Percentiles rank a stretch among this genome's conserved stretches.
phyloP scores from a whole-genome alignment of 2,329 filamentous ascomycete genomes.

The Venturia oleaginea region DNA sequence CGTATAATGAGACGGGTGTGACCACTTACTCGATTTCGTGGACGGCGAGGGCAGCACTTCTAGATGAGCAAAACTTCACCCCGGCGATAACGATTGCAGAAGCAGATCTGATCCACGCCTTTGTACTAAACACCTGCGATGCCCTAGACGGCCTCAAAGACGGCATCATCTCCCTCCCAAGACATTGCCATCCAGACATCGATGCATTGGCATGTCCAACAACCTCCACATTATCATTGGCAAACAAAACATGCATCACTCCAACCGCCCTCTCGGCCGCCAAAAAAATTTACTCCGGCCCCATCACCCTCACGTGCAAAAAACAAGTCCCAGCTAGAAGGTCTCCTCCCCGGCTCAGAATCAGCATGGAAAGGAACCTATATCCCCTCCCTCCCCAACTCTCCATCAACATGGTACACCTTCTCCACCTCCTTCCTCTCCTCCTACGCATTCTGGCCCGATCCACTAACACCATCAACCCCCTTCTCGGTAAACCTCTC shows the following conservation, averaged over 20 bases:
- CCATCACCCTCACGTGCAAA: background rate
- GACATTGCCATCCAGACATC: background rate
- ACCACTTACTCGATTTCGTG: background rate
- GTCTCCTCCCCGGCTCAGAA: background rate
- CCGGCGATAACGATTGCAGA: background rate
- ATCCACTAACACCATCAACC: background rate
- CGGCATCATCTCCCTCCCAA: slow-evolving; percentile 6
- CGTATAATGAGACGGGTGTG: background rate
- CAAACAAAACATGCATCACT: background rate
- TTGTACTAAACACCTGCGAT: slow-evolving; percentile 9
- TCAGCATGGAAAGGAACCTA: background rate
- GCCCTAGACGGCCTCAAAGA: slow-evolving; percentile 11
- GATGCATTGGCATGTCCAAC: background rate
- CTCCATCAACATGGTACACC: background rate
- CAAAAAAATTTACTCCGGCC: background rate
- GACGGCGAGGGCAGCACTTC: background rate
- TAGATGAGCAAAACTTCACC: background rate
- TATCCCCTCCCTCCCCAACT: background rate
- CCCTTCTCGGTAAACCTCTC: background rate
- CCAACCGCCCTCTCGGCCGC: background rate
- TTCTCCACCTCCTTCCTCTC: background rate
- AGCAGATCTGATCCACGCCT: background rate
- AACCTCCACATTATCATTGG: background rate
- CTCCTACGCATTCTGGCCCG: background rate
- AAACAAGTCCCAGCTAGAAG: background rate